phyloP scores from a whole-genome alignment of 2,329 filamentous ascomycete genomes.

The Tolypocladium tundrense region DNA sequence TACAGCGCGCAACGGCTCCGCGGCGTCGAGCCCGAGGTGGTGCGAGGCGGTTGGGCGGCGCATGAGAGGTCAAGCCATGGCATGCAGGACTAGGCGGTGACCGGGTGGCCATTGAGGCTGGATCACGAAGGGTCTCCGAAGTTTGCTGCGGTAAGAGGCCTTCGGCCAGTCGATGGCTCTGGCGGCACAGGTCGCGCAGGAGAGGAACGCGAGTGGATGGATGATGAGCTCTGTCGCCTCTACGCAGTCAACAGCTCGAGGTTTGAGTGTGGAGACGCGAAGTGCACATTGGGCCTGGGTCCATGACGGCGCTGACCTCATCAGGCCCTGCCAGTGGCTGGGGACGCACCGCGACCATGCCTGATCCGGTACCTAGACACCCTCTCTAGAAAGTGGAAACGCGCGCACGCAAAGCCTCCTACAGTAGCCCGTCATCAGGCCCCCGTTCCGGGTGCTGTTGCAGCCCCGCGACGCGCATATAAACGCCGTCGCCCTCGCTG shows the following conservation, averaged over 20 bases:
- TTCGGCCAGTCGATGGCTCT: neutral
- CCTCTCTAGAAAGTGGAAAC: neutral
- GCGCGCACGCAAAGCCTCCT: neutral
- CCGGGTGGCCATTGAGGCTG: neutral
- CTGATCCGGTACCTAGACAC: neutral
- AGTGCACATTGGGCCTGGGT: neutral
- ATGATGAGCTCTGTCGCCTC: too few species aligned
- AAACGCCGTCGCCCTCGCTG: slow-evolving; percentile 23
- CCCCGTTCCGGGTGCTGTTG: neutral
- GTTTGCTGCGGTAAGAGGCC: neutral
- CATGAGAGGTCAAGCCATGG: neutral
- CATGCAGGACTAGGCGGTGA: neutral
- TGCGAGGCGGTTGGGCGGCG: neutral
- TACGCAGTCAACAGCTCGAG: neutral
- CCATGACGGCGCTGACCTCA: neutral
- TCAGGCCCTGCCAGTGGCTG: neutral
- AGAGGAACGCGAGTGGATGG: neutral
- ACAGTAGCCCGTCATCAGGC: neutral
- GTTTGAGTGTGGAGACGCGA: neutral
- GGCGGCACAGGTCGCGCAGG: neutral
- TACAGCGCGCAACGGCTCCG: neutral
- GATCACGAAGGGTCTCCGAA: too few species aligned
- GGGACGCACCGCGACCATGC: neutral
- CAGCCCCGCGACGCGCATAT: slow-evolving; percentile 28
- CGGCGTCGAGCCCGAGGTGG: neutral